phyloP scores from a whole-genome alignment of 2,329 filamentous ascomycete species.

The Macroventuria anomochaeta region DNA sequence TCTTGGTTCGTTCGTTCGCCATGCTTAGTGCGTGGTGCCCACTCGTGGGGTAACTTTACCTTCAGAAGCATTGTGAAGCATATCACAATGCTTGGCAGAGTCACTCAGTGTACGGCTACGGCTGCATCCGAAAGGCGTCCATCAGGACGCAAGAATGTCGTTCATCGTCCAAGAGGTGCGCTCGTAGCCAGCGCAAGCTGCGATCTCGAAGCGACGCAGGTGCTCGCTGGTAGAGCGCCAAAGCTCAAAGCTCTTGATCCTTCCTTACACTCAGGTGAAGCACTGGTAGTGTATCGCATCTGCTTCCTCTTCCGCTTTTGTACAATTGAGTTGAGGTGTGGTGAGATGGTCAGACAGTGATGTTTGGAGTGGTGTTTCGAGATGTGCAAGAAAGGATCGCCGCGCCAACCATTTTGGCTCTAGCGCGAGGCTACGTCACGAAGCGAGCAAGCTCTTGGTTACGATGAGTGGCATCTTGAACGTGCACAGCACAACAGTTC shows the following conservation, averaged over 20 bases:
- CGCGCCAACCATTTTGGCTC: neutral
- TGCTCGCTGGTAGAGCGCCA: neutral
- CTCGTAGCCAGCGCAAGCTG: too few relatives aligned
- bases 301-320: neutral
- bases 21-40: constrained; percentile 7
- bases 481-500: neutral
- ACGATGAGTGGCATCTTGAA: neutral
- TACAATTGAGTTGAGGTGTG: neutral
- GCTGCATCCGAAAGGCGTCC: neutral
- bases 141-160: neutral
- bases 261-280: neutral
- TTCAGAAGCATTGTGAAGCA: constrained; percentile 22
- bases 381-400: neutral
- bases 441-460: neutral
- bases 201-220: neutral
- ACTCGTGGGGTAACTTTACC: constrained; percentile 3
- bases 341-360: constrained; percentile 32
- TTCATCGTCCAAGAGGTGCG: neutral
- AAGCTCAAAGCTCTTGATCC: neutral
- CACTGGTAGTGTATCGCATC: neutral
- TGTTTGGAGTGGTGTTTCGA: constrained; percentile 41
- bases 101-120: neutral
- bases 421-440: neutral
- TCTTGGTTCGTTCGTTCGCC: constrained; percentile 14
- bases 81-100: constrained; percentile 1